Base-by-base conservation (phyloP, 768 basidiomycete genomes). In the Rhizopogon salebrosus region DNA sequence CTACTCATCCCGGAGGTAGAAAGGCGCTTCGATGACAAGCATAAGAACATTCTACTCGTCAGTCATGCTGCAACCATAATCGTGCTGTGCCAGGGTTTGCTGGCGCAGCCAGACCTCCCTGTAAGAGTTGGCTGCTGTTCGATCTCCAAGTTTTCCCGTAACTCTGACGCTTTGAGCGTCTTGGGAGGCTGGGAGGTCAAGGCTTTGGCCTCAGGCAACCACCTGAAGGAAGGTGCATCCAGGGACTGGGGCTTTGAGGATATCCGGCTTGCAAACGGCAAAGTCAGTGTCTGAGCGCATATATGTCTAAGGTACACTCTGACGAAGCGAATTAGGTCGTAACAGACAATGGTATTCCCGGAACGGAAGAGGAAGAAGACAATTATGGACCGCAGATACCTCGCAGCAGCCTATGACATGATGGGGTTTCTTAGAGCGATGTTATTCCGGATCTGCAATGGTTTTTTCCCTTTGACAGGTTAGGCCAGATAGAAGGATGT, bases 181-280 rank as follows among this genome's bases (percentile, higher is more conserved):
- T 51, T 76, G 13, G 80, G 77, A 3, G 67, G 56, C 3, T 85
- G 86, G 82, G 65, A 72, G 46, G 64, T 75, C 5, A 60, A 63
- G 34, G 62, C 62, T 29, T 60, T 89, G 23, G 85, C 77, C 0
- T 80, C 83, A 45, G 84, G 80, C 1, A 60, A 65, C 1, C 84
- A 88, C 64, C 67, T 89, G 36, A 73, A 75, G 24, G 80, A 79
- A 2, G 85, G 84, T 1, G 59, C 78, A 2, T 71, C 77, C 49
- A 74, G 88, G 57, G 85, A 87, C 43, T 92, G 91, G 91, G 91
- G 91, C 13, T 83, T 92, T 55, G 85, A 89, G 58, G 83, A 92
- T 64, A 77, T 88, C 8, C 68, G 77, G 60, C 75, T 84, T 23
- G 72, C 74, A 5, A 69, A 79, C 54, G 87, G 87, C 40, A 73